Percentiles rank a stretch among this genome's conserved stretches.
Conservation (phyloP, 108 stramenopile species). For the Fistulifera pelliculosa region DNA sequence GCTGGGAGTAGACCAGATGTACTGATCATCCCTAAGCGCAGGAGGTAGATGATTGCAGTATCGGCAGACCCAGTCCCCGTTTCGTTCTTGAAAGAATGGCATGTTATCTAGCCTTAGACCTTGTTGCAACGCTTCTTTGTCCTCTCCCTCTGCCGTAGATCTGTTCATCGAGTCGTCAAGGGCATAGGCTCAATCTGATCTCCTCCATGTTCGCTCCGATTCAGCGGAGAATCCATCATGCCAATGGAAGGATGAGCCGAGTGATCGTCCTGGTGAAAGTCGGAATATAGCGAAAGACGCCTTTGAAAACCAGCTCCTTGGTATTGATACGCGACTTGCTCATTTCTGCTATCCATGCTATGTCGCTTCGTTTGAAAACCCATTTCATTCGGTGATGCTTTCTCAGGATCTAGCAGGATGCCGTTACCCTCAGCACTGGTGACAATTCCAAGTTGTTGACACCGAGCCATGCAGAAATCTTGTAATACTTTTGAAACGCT, state of each 20-base stretch:
- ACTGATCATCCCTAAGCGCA: constrained; percentile 31
- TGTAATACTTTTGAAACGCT: neutral
- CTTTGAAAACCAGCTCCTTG: neutral
- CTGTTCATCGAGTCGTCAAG: neutral
- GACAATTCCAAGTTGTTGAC: constrained; percentile 5
- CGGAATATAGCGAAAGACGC: neutral
- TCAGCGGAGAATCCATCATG: neutral
- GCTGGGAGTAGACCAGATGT: constrained; percentile 26
- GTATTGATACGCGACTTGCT: neutral
- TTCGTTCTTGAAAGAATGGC: constrained; percentile 36
- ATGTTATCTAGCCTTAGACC: constrained; percentile 10
- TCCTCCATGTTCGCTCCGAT: neutral
- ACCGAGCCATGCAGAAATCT: neutral
- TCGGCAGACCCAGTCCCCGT: constrained; percentile 39
- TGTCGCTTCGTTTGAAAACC: too few species aligned
- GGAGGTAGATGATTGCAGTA: constrained; percentile 38
- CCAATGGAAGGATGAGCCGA: neutral
- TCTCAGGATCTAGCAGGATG: too few species aligned
- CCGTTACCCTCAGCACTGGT: neutral
- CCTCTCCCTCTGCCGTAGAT: neutral
- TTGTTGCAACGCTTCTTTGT: constrained; percentile 8
- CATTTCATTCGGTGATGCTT: too few species aligned
- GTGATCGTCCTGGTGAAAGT: neutral
- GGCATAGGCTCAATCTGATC: neutral
- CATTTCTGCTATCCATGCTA: neutral